Evolutionary conservation across 2,329 filamentous ascomycete species (phyloP).

Genomic region (Pseudocercospora macadamiae): DNA sequence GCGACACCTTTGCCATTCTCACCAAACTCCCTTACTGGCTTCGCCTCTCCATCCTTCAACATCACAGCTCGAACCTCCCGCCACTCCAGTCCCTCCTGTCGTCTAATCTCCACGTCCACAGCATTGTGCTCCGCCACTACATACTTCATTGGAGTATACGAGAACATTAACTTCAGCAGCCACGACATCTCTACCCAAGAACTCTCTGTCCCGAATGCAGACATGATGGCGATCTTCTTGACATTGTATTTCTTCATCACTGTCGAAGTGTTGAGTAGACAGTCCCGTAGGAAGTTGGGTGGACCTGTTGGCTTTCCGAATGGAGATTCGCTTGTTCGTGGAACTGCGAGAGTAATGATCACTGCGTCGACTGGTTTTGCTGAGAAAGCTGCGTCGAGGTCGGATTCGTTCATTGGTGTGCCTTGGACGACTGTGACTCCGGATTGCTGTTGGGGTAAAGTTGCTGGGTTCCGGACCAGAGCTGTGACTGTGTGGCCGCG

Average conservation of each 20-base stretch:
- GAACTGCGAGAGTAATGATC: slow-evolving; percentile 54
- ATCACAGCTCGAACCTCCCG: not conserved
- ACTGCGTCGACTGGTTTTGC: slow-evolving; percentile 45
- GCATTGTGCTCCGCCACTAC: not conserved
- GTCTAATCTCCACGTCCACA: not conserved
- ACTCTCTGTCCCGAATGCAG: slow-evolving; percentile 53
- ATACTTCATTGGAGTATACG: not conserved
- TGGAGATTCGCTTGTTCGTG: slow-evolving; percentile 51
- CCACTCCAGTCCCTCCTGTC: not conserved
- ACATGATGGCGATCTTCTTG: slow-evolving; percentile 54
- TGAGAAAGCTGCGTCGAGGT: slow-evolving; percentile 35
- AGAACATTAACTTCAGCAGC: not conserved
- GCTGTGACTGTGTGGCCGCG: slow-evolving; percentile 50
- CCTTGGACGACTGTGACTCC: slow-evolving; percentile 48
- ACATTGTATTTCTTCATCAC: slow-evolving; percentile 44
- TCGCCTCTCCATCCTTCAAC: not conserved
- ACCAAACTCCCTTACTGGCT: not conserved
- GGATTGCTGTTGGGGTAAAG: slow-evolving; percentile 33
- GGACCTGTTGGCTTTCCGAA: slow-evolving; percentile 52
- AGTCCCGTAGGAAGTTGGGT: slow-evolving; percentile 52
- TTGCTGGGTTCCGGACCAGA: slow-evolving; percentile 47
- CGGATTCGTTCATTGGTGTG: slow-evolving; percentile 13
- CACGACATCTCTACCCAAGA: slow-evolving; percentile 40
- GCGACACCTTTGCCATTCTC: not conserved
- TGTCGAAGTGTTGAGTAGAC: slow-evolving; percentile 42